Base-by-base conservation (phyloP, 1,139 yeast species). In the Sugiyamaella sp. region DNA sequence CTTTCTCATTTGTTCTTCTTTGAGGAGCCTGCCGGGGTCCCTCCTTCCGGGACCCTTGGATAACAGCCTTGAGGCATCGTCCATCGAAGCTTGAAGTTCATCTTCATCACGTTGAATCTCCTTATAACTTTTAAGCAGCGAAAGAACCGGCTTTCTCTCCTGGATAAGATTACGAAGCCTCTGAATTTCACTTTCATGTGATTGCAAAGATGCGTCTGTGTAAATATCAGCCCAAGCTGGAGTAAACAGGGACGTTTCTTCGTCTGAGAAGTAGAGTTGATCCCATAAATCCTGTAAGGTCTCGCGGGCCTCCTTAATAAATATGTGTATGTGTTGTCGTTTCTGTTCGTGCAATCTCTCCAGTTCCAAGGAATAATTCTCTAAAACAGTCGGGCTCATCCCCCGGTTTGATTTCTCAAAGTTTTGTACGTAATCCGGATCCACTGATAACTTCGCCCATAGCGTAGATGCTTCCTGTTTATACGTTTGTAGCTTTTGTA, bases 1-100 rank as follows among this genome's bases (percentile, higher is more conserved):
- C 62, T 86, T 85, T 51, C 97, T 75, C 42, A 83, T 76, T 64
- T 80, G 85, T 64, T 90, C 97, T 68, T 93, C 98, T 57, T 86
- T 80, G 57, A 88, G 76, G 53, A 91, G 72, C 24, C 90, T 85
- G 57, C 84, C 84, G 60, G 95, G 91, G 2, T 71, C 74, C 1
- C 71, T 62, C 10, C 61, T 61, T 6, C 67, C 73, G 1, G 70
- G 62, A 59, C 89, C 85, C 63, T 88, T 81, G 57, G 87, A 80
- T 50, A 87, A 72, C 41, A 91, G 74, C 57, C 98, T 77, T 0
- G 95, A 84, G 0, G 97, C 84, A 66, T 93, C 95, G 62, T 83
- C 85, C 1, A 88, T 80, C 3, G 95, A 82, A 59, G 82, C 85
- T 45, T 78, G 83, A 39, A 93, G 75, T 49, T 81, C 81, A 3